Evolutionary conservation across 2,329 filamentous ascomycete species (phyloP), one percentile per base, ranked within the genome.

Genomic region (Xylaria sp.): DNA sequence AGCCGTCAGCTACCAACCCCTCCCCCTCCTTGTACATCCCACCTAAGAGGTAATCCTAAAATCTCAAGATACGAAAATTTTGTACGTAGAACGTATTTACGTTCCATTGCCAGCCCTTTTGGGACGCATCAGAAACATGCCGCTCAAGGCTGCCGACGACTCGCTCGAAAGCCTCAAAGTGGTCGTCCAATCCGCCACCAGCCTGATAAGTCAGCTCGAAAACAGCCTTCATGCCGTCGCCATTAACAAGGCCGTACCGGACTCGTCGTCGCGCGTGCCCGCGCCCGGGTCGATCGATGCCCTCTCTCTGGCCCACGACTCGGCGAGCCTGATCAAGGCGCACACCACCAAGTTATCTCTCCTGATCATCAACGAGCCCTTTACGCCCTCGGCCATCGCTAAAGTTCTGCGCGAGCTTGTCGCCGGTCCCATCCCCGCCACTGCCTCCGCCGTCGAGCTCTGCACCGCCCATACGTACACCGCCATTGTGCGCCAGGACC

Each of bases 321-420:
- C 92, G 0, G 88, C 93, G 0, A 88, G 86, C 32, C 85, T 97
- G 5, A 88, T 97, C 68, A 90, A 89, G 78, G 93, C 94, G 0
- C 94, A 98, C 78, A 88, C 91, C 1, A 97, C 94, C 6, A 97
- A 97, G 72, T 86, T 98, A 32, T 95, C 93, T 0, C 90, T 98
- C 0, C 87, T 98, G 13, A 88, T 96, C 1, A 92, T 97, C 76
- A 97, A 93, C 76, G 88, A 93, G 20, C 94, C 95, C 0, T 97
- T 97, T 74, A 96, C 94, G 0, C 90, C 93, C 0, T 90, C 90
- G 0, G 94, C 93, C 5, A 85, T 97, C 41, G 82, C 81, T 10
- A 90, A 87, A 28, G 89, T 97, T 15, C 82, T 98, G 4, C 86
- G 88, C 41, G 90, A 94, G 67, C 85, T 97, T n/a, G 86, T 90